Conservation (phyloP, 2,329 filamentous ascomycete species). For the Trichoderma citrinoviride region DNA sequence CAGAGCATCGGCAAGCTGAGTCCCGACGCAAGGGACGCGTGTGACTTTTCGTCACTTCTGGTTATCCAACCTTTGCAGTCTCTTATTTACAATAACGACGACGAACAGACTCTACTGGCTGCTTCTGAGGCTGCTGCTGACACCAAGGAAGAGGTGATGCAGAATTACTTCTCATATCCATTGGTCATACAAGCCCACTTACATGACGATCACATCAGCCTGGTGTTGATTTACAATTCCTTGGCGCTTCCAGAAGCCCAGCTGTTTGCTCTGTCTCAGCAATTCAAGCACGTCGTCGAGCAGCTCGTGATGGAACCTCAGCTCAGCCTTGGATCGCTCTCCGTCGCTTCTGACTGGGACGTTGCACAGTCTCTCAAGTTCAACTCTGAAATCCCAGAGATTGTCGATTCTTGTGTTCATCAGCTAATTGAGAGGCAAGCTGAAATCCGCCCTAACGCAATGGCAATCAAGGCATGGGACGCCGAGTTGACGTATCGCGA, state of each 20-base stretch:
- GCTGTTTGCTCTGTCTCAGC: slow-evolving; percentile 12
- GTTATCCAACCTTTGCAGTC: slow-evolving; percentile 22
- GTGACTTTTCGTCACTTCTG: slow-evolving; percentile 26
- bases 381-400: slow-evolving; percentile 5
- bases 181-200: slow-evolving; percentile 15
- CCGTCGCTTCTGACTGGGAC: slow-evolving; percentile 10
- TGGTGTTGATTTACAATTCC: slow-evolving; percentile 14
- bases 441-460: neutral
- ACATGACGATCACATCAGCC: slow-evolving; percentile 4
- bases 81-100: neutral
- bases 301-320: slow-evolving; percentile 1
- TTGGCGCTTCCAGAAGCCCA: neutral
- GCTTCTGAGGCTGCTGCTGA: neutral
- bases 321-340: neutral
- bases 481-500: slow-evolving; percentile 41
- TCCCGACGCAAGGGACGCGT: slow-evolving; percentile 22
- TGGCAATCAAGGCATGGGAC: slow-evolving; percentile 19
- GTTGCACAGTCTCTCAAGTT: slow-evolving; percentile 8
- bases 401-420: slow-evolving; percentile 15
- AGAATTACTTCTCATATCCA: slow-evolving; percentile 20
- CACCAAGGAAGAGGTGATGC: slow-evolving; percentile 1
- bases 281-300: slow-evolving; percentile 17
- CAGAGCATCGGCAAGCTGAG: slow-evolving; percentile 26
- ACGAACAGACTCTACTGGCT: neutral
- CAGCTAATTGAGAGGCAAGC: slow-evolving; percentile 20